Conservation (phyloP, 345 rosid genomes). For the Isatis tinctoria region DNA sequence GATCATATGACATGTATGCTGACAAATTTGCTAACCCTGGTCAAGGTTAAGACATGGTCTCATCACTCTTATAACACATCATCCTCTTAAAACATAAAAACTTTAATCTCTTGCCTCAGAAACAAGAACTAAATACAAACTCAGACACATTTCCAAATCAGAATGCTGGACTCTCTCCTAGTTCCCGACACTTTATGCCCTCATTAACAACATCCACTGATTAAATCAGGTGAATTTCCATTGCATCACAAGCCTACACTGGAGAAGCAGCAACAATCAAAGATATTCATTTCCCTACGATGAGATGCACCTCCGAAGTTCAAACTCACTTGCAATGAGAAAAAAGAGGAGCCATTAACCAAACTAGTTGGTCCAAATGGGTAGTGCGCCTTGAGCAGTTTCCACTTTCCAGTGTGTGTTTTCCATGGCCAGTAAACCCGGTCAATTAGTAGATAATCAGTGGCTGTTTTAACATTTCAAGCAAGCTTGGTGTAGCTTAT, state of each 20-base stretch:
- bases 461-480: not conserved
- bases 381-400: not conserved
- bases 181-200: not conserved
- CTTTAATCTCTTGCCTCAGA: not conserved
- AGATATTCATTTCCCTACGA: not conserved
- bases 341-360: not conserved
- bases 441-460: not conserved
- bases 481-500: not conserved
- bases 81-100: not conserved
- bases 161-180: not conserved
- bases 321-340: not conserved
- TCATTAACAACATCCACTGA: not conserved
- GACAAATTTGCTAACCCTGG: not conserved
- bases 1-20: not conserved
- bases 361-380: not conserved
- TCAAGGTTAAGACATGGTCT: not conserved
- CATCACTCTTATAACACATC: not conserved
- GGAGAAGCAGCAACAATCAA: not conserved
- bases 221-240: not conserved
- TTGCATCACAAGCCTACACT: not conserved
- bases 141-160: not conserved
- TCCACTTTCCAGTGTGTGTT: not conserved
- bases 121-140: not conserved
- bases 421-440: not conserved
- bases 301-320: constrained; percentile 3